Percentiles rank a stretch among this genome's conserved stretches.
These are phyloP conservation scores for Pezicula neosporulosa DNA, from an alignment of 2,329 filamentous ascomycete species.

Conservation along the genomic window DNA sequence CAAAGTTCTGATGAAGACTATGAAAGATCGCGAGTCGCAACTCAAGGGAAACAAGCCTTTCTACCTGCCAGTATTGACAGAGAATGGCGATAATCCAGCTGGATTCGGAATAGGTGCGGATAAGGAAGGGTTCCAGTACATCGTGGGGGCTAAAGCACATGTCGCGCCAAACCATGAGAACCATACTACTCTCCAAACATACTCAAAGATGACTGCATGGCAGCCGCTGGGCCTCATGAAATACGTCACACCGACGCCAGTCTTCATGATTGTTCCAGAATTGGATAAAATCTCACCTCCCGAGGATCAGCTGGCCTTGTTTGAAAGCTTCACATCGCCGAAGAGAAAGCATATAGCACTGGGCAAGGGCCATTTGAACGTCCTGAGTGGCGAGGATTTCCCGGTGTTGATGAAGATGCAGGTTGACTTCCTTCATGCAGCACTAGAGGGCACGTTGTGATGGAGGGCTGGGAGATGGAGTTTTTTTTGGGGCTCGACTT, in stretches of 20 bases:
- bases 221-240: slow-evolving; percentile 16
- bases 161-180: slow-evolving; percentile 14
- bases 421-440: not conserved
- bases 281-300: slow-evolving; percentile 19
- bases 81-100: slow-evolving; percentile 32
- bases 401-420: slow-evolving; percentile 9
- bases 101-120: slow-evolving; percentile 26
- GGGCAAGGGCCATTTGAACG: slow-evolving; percentile 24
- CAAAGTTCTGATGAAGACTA: slow-evolving; percentile 25
- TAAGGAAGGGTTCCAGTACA: slow-evolving; percentile 14
- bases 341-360: slow-evolving; percentile 20
- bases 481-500: too few species aligned
- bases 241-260: slow-evolving; percentile 17
- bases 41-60: slow-evolving; percentile 34
- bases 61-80: slow-evolving; percentile 32
- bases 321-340: slow-evolving; percentile 15
- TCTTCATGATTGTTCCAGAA: slow-evolving; percentile 26
- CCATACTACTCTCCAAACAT: slow-evolving; percentile 26
- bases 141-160: slow-evolving; percentile 8
- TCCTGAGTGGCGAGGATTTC: slow-evolving; percentile 20
- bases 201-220: slow-evolving; percentile 26
- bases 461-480: slow-evolving; percentile 19
- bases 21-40: slow-evolving; percentile 36
- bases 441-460: not conserved
- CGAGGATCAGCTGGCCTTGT: slow-evolving; percentile 17